Evolutionary conservation across 2,329 filamentous ascomycete genomes (phyloP).

Genomic region (Microascus cirrosus): DNA sequence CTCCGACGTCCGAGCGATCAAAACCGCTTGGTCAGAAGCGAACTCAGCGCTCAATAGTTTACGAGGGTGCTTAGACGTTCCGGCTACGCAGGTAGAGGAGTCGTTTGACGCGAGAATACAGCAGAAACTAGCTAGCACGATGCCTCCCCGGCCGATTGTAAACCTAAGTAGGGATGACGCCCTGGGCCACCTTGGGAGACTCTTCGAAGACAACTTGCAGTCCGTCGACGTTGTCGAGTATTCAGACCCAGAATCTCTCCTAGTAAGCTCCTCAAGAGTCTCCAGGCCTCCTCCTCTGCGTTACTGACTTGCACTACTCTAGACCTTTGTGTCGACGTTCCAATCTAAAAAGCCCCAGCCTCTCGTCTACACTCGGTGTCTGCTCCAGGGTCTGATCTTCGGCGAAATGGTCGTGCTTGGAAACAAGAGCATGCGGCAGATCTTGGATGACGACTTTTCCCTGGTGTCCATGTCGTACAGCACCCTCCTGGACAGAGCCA

Average conservation of each 20-base stretch:
- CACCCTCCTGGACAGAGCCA: slow-evolving; percentile 57
- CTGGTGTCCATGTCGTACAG: slow-evolving; percentile 64
- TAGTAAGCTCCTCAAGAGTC: slow-evolving; percentile 34
- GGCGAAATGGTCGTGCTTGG: slow-evolving; percentile 60
- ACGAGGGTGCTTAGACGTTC: slow-evolving; percentile 38
- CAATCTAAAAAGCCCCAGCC: slow-evolving; percentile 74
- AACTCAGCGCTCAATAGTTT: slow-evolving; percentile 41
- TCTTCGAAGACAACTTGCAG: slow-evolving; percentile 64
- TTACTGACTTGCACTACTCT: background rate
- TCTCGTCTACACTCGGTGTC: slow-evolving; percentile 69
- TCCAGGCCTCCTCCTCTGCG: background rate
- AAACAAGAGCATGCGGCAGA: slow-evolving; percentile 55
- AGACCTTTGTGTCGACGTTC: slow-evolving; percentile 66
- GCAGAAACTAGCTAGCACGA: slow-evolving; percentile 81
- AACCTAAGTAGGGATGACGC: slow-evolving; percentile 64
- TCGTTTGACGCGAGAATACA: slow-evolving; percentile 88
- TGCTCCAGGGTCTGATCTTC: slow-evolving; percentile 67
- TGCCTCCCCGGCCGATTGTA: slow-evolving; percentile 85
- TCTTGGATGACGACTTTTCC: slow-evolving; percentile 74
- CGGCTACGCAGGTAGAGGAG: slow-evolving; percentile 58
- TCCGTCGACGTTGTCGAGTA: slow-evolving; percentile 58
- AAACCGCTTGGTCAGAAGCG: slow-evolving; percentile 40
- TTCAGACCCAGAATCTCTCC: slow-evolving; percentile 54
- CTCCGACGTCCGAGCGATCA: slow-evolving; percentile 31
- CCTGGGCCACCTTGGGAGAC: slow-evolving; percentile 53